Evolutionary conservation across 1,284 basidiomycete genomes (phyloP), one percentile per base, ranked within the genome.

Genomic region (Clitocybe nebularis): DNA sequence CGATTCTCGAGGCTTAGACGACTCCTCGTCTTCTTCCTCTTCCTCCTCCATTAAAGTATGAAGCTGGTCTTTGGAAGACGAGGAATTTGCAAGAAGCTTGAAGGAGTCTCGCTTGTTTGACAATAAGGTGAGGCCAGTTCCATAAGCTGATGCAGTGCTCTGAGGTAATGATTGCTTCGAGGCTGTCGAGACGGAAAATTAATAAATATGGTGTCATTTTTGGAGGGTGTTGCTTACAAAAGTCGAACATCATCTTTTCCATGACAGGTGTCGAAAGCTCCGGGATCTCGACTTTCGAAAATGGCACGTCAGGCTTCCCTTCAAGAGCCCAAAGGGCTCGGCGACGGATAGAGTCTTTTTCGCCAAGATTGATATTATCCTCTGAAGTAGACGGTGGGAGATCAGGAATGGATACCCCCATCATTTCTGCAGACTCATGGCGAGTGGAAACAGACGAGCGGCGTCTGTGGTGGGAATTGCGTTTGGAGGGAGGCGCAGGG

Each of bases 401-500:
- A 45, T 81, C 75, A 8, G 82, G 78, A 30, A 87, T 63, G 22
- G 81, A 63, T 9, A 87, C 72, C 32, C 87, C 87, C 87, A 90
- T 90, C 56, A 90, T 69, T 52, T 90, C 87, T 5, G 84, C 85
- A 9, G 86, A 89, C 63, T 90, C 87, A 48, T 72, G 76, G 48
- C 87, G 81, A 24, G 88, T 90, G 3, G 87, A 89, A 19, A 90
- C 84, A n/a, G 87, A 89, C 2, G 88, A 90, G 33, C 80, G 77
- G 38, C 87, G 82, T 21, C 77, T 76, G 53, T 90, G 87, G 54
- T 89, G 86, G 0, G 86, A 89, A 51, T 74, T 76, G 41, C 84
- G 83, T 54, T 84, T 83, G 23, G 74, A 56, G 21, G 70, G 57
- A 14, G 60, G 59, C 13, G 42, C 41, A 7, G 54, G 50, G 30